Conservation (phyloP, 2,329 filamentous ascomycete species). For the Sclerotiophoma versabilis region DNA sequence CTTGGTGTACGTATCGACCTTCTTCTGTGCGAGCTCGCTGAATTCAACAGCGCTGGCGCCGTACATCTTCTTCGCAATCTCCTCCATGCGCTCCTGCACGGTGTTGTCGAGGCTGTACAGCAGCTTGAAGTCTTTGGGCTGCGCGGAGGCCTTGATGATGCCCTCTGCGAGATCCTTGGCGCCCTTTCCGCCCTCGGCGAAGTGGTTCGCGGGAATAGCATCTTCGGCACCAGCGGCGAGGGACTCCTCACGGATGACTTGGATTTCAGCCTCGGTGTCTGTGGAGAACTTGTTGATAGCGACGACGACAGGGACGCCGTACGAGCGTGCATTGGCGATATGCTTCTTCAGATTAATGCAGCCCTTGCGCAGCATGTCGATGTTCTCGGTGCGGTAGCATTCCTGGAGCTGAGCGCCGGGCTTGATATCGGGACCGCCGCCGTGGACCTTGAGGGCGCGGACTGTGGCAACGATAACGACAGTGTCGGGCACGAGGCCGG, state of each 20-base stretch:
- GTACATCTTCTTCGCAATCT: constrained; percentile 92
- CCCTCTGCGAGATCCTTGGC: constrained; percentile 88
- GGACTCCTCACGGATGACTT: constrained; percentile 87
- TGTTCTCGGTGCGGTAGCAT: constrained; percentile 91
- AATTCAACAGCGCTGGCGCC: constrained; percentile 90
- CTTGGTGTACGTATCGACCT: constrained; percentile 91
- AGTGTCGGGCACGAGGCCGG: constrained; percentile 88
- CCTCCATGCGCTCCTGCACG: constrained; percentile 88
- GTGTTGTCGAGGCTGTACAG: constrained; percentile 77
- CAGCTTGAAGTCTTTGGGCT: constrained; percentile 83
- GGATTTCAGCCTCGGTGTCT: constrained; percentile 90
- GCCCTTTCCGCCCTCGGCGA: constrained; percentile 91
- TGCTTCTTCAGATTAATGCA: constrained; percentile 97
- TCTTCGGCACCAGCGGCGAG: constrained; percentile 92
- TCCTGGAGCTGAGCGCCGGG: constrained; percentile 84
- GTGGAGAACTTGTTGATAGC: constrained; percentile 97
- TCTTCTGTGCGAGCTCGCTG: constrained; percentile 91
- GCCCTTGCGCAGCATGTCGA: constrained; percentile 86
- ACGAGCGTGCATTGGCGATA: constrained; percentile 85
- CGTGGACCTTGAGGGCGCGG: constrained; percentile 94
- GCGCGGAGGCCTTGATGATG: constrained; percentile 81
- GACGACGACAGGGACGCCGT: constrained; percentile 92
- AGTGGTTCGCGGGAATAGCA: constrained; percentile 93
- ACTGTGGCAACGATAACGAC: constrained; percentile 96
- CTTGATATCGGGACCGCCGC: constrained; percentile 90